phyloP scores from a whole-genome alignment of 1,284 basidiomycete genomes.

The Fomitiporia mediterranea region DNA sequence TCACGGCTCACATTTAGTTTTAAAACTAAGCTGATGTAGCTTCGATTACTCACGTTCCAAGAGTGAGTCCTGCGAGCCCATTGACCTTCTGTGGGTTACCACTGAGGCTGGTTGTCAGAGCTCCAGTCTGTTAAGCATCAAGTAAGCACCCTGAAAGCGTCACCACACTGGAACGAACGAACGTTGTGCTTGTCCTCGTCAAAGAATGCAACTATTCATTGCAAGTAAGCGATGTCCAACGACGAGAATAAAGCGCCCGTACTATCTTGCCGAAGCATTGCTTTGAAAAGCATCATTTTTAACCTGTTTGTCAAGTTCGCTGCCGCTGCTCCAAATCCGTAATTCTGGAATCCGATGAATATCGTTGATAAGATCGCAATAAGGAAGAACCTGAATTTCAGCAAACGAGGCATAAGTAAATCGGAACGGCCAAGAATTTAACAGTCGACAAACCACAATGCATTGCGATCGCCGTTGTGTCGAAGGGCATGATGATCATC shows the following conservation, averaged over 20 bases:
- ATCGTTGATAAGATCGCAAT: constrained; percentile 69
- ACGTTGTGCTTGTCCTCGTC: constrained; percentile 80
- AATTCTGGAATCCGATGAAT: constrained; percentile 62
- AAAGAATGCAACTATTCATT: constrained; percentile 69
- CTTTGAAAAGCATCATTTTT: constrained; percentile 65
- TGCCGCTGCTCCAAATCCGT: constrained; percentile 62
- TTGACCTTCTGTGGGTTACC: constrained; percentile 92
- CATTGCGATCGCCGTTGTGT: constrained; percentile 59
- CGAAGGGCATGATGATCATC: constrained; percentile 38
- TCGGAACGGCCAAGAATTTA: constrained; percentile 12
- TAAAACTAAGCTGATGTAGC: background rate
- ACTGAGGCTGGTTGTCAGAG: constrained; percentile 75
- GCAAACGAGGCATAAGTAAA: constrained; percentile 32
- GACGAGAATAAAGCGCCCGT: constrained; percentile 27
- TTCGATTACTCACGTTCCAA: constrained; percentile 56
- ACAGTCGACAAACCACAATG: constrained; percentile 47
- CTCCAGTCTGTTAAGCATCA: constrained; percentile 59
- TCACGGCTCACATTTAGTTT: constrained; percentile 83
- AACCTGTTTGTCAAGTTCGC: constrained; percentile 64
- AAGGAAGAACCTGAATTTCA: constrained; percentile 55
- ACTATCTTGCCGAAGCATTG: constrained; percentile 83
- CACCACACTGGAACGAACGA: constrained; percentile 29
- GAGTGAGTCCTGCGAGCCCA: constrained; percentile 85
- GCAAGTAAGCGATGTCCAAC: background rate
- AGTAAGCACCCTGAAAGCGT: constrained; percentile 1